Evolutionary conservation across 768 basidiomycete genomes (phyloP).

Genomic region (Amanita molliuscula): DNA sequence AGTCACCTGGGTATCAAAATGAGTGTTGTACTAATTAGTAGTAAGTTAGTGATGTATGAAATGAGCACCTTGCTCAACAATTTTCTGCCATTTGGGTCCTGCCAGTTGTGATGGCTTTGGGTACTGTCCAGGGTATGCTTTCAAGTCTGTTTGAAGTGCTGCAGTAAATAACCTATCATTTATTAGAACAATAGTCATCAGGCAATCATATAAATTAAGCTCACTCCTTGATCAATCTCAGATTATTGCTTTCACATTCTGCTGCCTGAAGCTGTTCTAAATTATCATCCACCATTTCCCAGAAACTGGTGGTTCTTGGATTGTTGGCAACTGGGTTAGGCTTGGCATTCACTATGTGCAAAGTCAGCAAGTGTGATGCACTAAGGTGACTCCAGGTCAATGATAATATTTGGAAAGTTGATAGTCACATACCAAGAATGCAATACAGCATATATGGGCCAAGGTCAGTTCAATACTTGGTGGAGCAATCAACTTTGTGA

Average conservation of each 20-base stretch:
- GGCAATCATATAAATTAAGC: not conserved
- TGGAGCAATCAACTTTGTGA: not conserved
- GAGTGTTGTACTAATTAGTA: not conserved
- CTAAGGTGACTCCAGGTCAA: not conserved
- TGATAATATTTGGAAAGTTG: too few relatives aligned
- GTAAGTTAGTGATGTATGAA: not conserved
- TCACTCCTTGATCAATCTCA: not conserved
- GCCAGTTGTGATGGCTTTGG: not conserved
- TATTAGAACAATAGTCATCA: not conserved
- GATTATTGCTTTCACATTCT: not conserved
- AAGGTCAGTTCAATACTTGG: not conserved
- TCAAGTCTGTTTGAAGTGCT: not conserved
- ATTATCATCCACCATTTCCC: not conserved
- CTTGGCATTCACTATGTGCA: not conserved
- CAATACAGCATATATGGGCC: not conserved
- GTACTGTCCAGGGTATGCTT: not conserved
- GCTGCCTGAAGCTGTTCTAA: not conserved
- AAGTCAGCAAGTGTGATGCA: not conserved
- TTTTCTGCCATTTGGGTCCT: not conserved
- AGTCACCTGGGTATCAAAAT: not conserved
- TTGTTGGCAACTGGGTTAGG: not conserved
- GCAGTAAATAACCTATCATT: not conserved
- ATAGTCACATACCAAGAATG: not conserved
- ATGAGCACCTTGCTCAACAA: conserved; percentile 1
- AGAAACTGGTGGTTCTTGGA: not conserved